Base-by-base conservation (phyloP, 768 basidiomycete genomes). In the Phallus indusiatus region DNA sequence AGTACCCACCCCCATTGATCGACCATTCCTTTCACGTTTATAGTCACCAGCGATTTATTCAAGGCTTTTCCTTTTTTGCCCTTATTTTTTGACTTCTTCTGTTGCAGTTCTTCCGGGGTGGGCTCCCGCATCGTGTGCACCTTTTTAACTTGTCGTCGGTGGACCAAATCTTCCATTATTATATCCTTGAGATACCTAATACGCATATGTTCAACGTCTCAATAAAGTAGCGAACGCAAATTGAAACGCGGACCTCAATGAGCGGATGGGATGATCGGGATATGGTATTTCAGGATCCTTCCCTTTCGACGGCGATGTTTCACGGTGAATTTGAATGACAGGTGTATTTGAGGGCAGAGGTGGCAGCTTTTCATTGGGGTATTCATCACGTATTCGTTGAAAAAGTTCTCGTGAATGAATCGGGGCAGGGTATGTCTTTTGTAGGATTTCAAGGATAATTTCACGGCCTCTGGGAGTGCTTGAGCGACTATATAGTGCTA, bases 251-350 rank as follows among this genome's bases (percentile, higher is more conserved):
- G 22, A 59, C 57, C 50, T 59, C 18, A 35, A 18, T 12, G 57
- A 59, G n/a, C 57, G 57, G 24, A 59, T 59, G 21, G 49, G 57
- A 52, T 59, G 57, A 9, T 59, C 57, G 10, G 57, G 57, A 53
- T 21, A 52, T 11, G 57, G 57, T 33, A 49, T 36, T 48, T 33
- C 12, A 21, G 24, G n/a, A 35, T 18, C 17, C 5, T 47, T 36
- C 28, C n/a, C 47, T 42, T n/a, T 7, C 33, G n/a, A 42, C 47
- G n/a, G 22, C 24, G n/a, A 16, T n/a, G 21, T 56, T 21, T 16
- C 18, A n/a, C 28, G 55, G 18, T 12, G 55, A n/a, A 56, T 18
- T 48, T 21, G 2, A 9, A 21, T 17, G 1, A 48, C 2, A 34
- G 49, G 48, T 42, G 16, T 7, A 18, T 34, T 10, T 33, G 57